Evolutionary conservation across 768 basidiomycete species (phyloP).

Genomic region (Collybia mongolica): DNA sequence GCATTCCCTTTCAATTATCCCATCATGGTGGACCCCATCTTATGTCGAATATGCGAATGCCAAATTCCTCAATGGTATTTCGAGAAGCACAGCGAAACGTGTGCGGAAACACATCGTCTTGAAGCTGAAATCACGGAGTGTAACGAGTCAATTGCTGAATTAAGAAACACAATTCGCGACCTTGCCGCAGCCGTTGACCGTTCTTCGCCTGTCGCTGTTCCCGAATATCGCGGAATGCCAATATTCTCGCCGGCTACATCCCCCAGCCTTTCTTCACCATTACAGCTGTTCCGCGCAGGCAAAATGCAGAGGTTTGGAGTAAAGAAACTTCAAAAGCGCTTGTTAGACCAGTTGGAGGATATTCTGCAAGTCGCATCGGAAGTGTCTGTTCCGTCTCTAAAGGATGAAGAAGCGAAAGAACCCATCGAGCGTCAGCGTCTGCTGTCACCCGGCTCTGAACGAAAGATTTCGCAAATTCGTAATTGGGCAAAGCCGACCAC

Average conservation of each 20-base stretch:
- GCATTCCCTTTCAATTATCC: constrained; percentile 77
- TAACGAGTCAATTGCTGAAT: constrained; percentile 89
- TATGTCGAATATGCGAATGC: constrained; percentile 97
- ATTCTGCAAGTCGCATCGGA: constrained; percentile 78
- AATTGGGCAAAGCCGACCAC: constrained; percentile 86
- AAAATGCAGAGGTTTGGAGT: constrained; percentile 80
- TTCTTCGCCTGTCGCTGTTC: constrained; percentile 60
- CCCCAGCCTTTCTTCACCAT: constrained; percentile 68
- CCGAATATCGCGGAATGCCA: constrained; percentile 87
- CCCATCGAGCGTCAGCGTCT: constrained; percentile 92
- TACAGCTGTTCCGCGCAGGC: constrained; percentile 73
- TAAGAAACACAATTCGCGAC: constrained; percentile 83
- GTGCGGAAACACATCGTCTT: constrained; percentile 91
- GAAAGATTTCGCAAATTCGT: constrained; percentile 78
- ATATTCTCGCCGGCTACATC: constrained; percentile 75
- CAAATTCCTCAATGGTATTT: constrained; percentile 99
- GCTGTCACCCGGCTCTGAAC: constrained; percentile 86
- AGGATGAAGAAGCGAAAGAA: constrained; percentile 88
- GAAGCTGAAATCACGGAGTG: constrained; percentile 94
- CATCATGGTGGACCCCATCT: constrained; percentile 78
- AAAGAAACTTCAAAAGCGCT: constrained; percentile 76
- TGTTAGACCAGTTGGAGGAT: constrained; percentile 86
- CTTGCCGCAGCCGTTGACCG: constrained; percentile 71
- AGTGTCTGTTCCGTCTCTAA: constrained; percentile 83
- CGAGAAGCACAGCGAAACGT: constrained; percentile 99